phyloP scores from a whole-genome alignment of 176 grass and related monocot genomes.

The Tuctoria greenei region DNA sequence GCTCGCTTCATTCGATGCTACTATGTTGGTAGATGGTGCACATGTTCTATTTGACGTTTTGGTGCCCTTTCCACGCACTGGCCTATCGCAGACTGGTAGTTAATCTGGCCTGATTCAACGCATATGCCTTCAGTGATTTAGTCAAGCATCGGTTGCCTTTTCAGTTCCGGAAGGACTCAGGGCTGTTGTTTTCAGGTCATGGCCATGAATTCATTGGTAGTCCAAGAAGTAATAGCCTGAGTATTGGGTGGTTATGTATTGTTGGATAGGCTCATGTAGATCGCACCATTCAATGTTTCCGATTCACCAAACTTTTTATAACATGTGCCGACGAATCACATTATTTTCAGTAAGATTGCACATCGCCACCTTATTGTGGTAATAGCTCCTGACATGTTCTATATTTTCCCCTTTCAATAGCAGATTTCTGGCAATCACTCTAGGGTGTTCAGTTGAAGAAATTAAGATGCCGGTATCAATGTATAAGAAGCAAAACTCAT shows the following conservation, averaged over 20 bases:
- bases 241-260: background rate
- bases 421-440: constrained; percentile 16
- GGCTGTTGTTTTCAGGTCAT: background rate
- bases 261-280: background rate
- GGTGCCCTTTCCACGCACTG: constrained; percentile 1
- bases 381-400: constrained; percentile 25
- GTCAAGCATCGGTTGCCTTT: background rate
- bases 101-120: background rate
- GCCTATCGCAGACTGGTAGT: background rate
- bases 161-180: background rate
- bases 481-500: constrained; percentile 51
- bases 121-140: background rate
- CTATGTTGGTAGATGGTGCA: background rate
- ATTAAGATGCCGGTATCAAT: constrained; percentile 45
- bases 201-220: too few relatives aligned
- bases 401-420: background rate
- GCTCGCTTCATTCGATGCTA: background rate
- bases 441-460: constrained; percentile 25
- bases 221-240: too few relatives aligned
- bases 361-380: background rate
- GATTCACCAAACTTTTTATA: background rate
- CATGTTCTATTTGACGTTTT: background rate
- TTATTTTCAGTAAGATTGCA: background rate
- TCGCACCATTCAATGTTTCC: background rate
- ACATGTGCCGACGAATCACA: background rate